These are phyloP conservation scores for Sanghuangporus sanghuang DNA, from an alignment of 1,284 basidiomycete species.

Conservation along the genomic window DNA sequence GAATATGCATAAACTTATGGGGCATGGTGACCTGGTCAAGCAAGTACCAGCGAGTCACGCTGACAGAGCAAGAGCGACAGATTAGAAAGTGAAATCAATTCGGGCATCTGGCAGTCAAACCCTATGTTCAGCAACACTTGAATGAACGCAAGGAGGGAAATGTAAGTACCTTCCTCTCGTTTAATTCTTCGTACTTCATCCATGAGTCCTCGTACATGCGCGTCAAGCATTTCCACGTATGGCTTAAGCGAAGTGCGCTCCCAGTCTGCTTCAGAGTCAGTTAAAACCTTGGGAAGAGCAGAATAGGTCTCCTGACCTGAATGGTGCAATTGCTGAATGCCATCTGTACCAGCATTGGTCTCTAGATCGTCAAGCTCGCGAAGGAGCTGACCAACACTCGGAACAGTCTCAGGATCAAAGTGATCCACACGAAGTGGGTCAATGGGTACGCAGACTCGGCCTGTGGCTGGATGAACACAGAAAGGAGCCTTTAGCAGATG, in stretches of 20 bases:
- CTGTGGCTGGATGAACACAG: conserved; percentile 95
- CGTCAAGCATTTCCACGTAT: conserved; percentile 88
- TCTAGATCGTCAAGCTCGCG: conserved; percentile 63
- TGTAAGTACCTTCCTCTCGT: conserved; percentile 37
- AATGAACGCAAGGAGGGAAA: too few relatives aligned
- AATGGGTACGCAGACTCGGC: conserved; percentile 92
- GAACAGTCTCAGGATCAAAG: conserved; percentile 85
- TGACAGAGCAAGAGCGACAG: background rate
- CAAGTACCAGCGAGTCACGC: background rate
- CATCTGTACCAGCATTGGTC: conserved; percentile 29
- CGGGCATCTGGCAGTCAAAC: background rate
- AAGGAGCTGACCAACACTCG: conserved; percentile 82
- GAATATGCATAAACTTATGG: too few relatives aligned
- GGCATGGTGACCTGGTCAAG: too few relatives aligned
- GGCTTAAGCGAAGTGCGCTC: conserved; percentile 76
- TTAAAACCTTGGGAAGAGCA: background rate
- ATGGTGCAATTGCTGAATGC: conserved; percentile 34
- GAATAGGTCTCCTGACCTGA: conserved; percentile 35
- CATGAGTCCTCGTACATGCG: conserved; percentile 59
- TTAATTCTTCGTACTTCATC: conserved; percentile 48
- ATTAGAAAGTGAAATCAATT: conserved; percentile 4
- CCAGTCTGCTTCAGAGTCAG: conserved; percentile 42
- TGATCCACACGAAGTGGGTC: conserved; percentile 73
- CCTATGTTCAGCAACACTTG: background rate
- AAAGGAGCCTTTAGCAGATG: conserved; percentile 98